Conservation (phyloP, 768 basidiomycete genomes). For the Trametes punicea region DNA sequence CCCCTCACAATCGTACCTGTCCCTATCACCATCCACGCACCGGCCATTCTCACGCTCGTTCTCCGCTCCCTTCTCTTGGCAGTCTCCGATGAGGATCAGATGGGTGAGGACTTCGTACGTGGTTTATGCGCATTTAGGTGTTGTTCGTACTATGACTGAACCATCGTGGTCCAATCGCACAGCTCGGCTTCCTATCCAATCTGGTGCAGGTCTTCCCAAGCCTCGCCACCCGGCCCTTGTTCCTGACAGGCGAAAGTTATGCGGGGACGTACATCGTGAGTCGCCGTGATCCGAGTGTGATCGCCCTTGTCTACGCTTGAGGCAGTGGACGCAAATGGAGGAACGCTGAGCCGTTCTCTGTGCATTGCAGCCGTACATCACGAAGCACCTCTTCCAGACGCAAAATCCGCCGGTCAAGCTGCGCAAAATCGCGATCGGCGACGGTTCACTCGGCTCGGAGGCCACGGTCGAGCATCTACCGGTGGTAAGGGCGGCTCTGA, state of each 20-base stretch:
- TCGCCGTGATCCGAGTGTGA: constrained; percentile 41
- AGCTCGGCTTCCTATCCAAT: constrained; percentile 72
- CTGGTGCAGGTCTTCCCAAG: constrained; percentile 73
- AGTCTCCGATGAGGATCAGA: constrained; percentile 64
- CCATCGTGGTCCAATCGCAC: background rate
- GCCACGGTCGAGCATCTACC: constrained; percentile 20
- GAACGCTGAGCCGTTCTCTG: constrained; percentile 32
- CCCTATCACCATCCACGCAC: background rate
- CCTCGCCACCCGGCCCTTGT: constrained; percentile 61
- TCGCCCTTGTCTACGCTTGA: constrained; percentile 25
- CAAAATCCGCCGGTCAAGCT: constrained; percentile 66
- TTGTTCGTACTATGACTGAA: background rate
- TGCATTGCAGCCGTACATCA: constrained; percentile 61
- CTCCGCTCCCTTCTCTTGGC: background rate
- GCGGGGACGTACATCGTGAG: constrained; percentile 68
- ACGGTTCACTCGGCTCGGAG: constrained; percentile 49
- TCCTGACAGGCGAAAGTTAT: constrained; percentile 71
- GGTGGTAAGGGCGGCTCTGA: constrained; percentile 32
- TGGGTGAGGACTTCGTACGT: constrained; percentile 50
- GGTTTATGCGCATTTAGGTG: background rate
- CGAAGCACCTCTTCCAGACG: constrained; percentile 64
- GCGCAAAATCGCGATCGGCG: constrained; percentile 67
- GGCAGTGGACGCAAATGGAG: background rate
- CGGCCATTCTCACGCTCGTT: background rate
- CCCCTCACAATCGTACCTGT: background rate